Conservation (phyloP, 768 basidiomycete genomes). For the Pleurotus sapidus region DNA sequence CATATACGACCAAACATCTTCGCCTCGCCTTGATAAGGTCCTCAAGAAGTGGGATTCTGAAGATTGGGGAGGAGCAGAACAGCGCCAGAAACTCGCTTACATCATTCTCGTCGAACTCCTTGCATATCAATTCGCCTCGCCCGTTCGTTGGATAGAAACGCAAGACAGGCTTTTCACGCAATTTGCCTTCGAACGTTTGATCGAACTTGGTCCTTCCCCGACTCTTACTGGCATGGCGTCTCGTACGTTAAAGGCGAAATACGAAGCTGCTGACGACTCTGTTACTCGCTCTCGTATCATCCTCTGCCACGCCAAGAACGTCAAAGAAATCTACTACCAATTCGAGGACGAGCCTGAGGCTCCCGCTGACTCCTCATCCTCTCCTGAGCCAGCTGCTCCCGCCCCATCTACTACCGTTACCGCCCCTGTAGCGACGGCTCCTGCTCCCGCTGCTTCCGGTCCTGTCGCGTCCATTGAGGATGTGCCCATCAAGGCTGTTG, state of each 20-base stretch:
- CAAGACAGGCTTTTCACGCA: slow-evolving; percentile 90
- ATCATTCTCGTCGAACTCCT: slow-evolving; percentile 95
- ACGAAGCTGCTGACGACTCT: slow-evolving; percentile 87
- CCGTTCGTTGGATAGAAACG: slow-evolving; percentile 99
- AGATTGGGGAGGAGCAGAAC: slow-evolving; percentile 74
- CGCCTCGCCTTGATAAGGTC: slow-evolving; percentile 94
- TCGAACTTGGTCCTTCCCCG: slow-evolving; percentile 95
- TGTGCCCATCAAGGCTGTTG: slow-evolving; percentile 86
- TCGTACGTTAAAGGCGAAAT: slow-evolving; percentile 90
- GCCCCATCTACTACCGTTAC: slow-evolving; percentile 36
- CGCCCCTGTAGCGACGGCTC: slow-evolving; percentile 38
- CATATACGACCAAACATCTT: slow-evolving; percentile 96
- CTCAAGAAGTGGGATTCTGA: slow-evolving; percentile 92
- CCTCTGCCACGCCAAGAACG: slow-evolving; percentile 92
- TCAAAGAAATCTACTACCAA: slow-evolving; percentile 96
- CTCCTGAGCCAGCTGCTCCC: slow-evolving; percentile 31
- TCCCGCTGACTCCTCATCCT: slow-evolving; percentile 33
- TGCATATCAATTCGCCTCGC: slow-evolving; percentile 97
- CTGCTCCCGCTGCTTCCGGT: slow-evolving; percentile 49
- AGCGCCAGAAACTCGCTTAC: slow-evolving; percentile 93
- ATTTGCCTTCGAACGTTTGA: slow-evolving; percentile 87
- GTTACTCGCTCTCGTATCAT: slow-evolving; percentile 75
- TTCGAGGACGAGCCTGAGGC: slow-evolving; percentile 82
- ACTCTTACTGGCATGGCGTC: slow-evolving; percentile 94
- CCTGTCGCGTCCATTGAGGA: slow-evolving; percentile 82